These are phyloP conservation scores for Lichtheimia ornata DNA, from an alignment of 371 early-diverging fungal species.

Conservation along the genomic window DNA sequence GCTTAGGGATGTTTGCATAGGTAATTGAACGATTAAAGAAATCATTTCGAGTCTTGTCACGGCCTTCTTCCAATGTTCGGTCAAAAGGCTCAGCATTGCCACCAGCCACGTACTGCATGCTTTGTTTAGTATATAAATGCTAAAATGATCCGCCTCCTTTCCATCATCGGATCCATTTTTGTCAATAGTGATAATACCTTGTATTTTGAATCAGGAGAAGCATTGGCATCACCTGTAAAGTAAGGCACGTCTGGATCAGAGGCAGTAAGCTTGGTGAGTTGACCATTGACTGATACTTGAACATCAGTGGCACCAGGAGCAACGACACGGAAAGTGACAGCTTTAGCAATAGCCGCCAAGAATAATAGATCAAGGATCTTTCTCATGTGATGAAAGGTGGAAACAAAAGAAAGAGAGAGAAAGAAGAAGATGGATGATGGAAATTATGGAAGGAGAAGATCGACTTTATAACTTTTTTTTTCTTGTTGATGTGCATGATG, in stretches of 20 bases:
- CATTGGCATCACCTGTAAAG: slow-evolving; percentile 50
- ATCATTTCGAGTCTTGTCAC: slow-evolving; percentile 48
- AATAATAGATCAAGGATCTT: too few species aligned
- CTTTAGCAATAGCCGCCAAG: slow-evolving; percentile 5
- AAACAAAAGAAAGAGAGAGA: background rate
- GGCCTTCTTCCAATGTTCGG: slow-evolving; percentile 37
- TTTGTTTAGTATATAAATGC: background rate
- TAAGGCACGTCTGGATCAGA: slow-evolving; percentile 49
- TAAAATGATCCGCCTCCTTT: background rate
- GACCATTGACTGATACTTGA: slow-evolving; percentile 48
- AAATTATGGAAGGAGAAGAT: background rate
- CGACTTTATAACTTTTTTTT: background rate
- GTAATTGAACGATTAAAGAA: slow-evolving; percentile 50
- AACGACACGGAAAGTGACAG: slow-evolving; percentile 51
- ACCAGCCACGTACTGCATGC: slow-evolving; percentile 43
- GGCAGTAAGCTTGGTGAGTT: slow-evolving; percentile 31
- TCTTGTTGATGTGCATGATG: background rate
- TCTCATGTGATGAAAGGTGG: background rate
- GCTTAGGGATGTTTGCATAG: slow-evolving; percentile 55
- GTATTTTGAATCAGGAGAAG: slow-evolving; percentile 37
- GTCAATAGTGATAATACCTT: slow-evolving; percentile 27
- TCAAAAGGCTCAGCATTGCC: slow-evolving; percentile 48
- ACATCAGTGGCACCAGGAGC: slow-evolving; percentile 47
- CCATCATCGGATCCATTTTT: background rate
- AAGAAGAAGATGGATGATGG: background rate